A percentile compares a stretch with the other conserved stretches of the same genome.
Conservation (phyloP, 2,329 filamentous ascomycete species). For the Alternaria rosae region DNA sequence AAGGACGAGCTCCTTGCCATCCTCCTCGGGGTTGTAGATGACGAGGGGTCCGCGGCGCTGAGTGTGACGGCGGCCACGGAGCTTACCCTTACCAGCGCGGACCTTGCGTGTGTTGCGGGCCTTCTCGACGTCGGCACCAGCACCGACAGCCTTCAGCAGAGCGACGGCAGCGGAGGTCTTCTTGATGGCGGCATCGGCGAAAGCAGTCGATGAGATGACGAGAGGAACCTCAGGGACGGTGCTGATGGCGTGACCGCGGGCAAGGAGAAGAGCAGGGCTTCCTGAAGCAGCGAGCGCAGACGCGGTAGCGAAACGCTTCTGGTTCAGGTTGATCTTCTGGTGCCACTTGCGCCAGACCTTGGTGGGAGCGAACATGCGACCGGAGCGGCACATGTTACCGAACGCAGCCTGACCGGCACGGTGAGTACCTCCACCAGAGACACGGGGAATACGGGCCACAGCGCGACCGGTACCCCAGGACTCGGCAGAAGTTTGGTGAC, state of each 20-base stretch:
- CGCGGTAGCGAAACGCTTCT: slow-evolving; percentile 98
- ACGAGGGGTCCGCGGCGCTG: slow-evolving; percentile 98
- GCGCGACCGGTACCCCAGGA: slow-evolving; percentile 99
- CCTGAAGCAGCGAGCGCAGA: slow-evolving; percentile 97
- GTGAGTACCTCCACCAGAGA: slow-evolving; percentile 99
- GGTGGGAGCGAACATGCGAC: slow-evolving; percentile 99
- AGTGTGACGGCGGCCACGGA: slow-evolving; percentile 93
- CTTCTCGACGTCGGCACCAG: slow-evolving; percentile 90
- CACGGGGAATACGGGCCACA: slow-evolving; percentile 99
- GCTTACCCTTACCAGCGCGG: slow-evolving; percentile 98
- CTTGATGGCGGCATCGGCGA: slow-evolving; percentile 78
- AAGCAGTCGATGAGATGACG: slow-evolving; percentile 89
- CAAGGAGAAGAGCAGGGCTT: slow-evolving; percentile 91
- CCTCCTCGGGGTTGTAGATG: slow-evolving; percentile 94
- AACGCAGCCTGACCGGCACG: slow-evolving; percentile 99
- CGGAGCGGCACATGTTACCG: slow-evolving; percentile 99
- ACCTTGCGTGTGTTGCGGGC: slow-evolving; percentile 96
- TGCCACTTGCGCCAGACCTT: slow-evolving; percentile 99
- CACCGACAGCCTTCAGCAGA: slow-evolving; percentile 91
- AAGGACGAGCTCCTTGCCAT: slow-evolving; percentile 91
- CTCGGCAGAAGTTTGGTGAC: slow-evolving; percentile 99
- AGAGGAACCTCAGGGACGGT: slow-evolving; percentile 95
- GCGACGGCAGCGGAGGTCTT: slow-evolving; percentile 88
- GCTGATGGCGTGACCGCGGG: slow-evolving; percentile 95
- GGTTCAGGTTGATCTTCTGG: slow-evolving; percentile 98